Evolutionary conservation across 2,329 filamentous ascomycete species (phyloP).

Genomic region (Nemania serpens): DNA sequence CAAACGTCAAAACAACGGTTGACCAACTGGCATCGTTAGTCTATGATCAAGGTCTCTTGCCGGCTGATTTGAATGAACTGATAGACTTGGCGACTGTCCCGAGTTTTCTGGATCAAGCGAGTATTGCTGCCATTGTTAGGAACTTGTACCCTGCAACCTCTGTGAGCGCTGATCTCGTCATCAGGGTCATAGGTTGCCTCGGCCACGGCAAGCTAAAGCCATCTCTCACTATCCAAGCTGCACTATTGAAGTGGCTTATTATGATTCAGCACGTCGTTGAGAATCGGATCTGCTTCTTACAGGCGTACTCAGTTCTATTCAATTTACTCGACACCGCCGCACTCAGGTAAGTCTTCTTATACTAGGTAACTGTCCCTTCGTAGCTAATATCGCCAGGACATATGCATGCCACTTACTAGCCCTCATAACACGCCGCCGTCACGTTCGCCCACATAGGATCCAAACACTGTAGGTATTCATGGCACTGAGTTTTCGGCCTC

Average conservation of each 20-base stretch:
- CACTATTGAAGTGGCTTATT: slow-evolving; percentile 78
- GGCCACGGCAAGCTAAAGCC: slow-evolving; percentile 79
- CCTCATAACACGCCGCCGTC: slow-evolving; percentile 76
- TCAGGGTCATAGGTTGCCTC: slow-evolving; percentile 72
- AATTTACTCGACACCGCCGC: slow-evolving; percentile 81
- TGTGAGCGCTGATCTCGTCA: slow-evolving; percentile 63
- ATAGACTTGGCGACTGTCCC: slow-evolving; percentile 69
- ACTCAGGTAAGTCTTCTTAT: slow-evolving; percentile 57
- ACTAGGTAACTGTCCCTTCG: neutral
- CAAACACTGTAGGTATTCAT: slow-evolving; percentile 65
- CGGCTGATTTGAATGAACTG: slow-evolving; percentile 63
- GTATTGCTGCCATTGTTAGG: slow-evolving; percentile 68
- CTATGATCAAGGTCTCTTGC: slow-evolving; percentile 70
- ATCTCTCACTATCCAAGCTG: slow-evolving; percentile 69
- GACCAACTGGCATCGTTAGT: slow-evolving; percentile 65
- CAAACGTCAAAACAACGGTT: slow-evolving; percentile 66
- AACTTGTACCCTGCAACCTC: slow-evolving; percentile 75
- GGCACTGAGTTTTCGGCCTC: neutral
- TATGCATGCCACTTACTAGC: slow-evolving; percentile 78
- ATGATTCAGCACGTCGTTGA: slow-evolving; percentile 75
- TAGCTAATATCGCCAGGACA: slow-evolving; percentile 46
- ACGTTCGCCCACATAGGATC: slow-evolving; percentile 83
- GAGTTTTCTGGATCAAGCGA: slow-evolving; percentile 76
- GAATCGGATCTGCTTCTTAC: slow-evolving; percentile 64
- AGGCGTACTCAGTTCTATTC: slow-evolving; percentile 77